Evolutionary conservation across 1,139 yeast genomes (phyloP).

Genomic region (Blastobotrys raffinosifermentans): DNA sequence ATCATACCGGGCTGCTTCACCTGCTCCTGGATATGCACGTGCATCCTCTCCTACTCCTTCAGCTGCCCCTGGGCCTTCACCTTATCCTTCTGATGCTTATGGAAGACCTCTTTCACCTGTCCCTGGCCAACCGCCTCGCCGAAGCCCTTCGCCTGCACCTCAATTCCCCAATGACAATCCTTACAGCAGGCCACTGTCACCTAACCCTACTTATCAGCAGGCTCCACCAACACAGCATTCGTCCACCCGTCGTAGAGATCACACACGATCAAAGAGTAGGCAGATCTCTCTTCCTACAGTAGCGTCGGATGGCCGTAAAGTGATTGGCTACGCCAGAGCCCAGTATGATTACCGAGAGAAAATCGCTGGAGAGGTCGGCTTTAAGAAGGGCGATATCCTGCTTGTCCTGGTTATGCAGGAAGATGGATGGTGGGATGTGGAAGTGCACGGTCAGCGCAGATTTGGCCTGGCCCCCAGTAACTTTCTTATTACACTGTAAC

Average conservation of each 20-base stretch:
- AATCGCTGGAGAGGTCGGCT: conserved; percentile 71
- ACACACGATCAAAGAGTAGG: conserved; percentile 6
- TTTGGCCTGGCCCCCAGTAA: conserved; percentile 83
- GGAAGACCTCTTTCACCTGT: conserved; percentile 6
- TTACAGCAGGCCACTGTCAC: conserved; percentile 8
- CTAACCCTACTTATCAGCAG: conserved; percentile 2
- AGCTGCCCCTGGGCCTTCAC: too few relatives aligned
- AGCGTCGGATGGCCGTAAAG: conserved; percentile 45
- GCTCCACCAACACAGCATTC: too few relatives aligned
- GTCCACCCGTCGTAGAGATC: too few relatives aligned
- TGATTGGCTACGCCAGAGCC: conserved; percentile 58
- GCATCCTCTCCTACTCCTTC: conserved; percentile 3
- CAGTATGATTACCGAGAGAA: conserved; percentile 68
- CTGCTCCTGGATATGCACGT: conserved; percentile 4
- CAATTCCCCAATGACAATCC: conserved; percentile 4
- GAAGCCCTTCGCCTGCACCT: conserved; percentile 14
- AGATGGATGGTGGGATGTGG: conserved; percentile 90
- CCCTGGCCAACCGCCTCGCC: conserved; percentile 6
- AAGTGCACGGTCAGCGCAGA: conserved; percentile 44
- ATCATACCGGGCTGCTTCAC: conserved; percentile 10
- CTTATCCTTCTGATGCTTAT: conserved; percentile 4
- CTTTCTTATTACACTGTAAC: conserved; percentile 31
- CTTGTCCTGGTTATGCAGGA: conserved; percentile 69
- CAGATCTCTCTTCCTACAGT: conserved; percentile 19
- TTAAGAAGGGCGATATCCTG: conserved; percentile 70